Base-by-base conservation (phyloP, 352 stramenopile genomes). In the Chrysophaeum taylorii region DNA sequence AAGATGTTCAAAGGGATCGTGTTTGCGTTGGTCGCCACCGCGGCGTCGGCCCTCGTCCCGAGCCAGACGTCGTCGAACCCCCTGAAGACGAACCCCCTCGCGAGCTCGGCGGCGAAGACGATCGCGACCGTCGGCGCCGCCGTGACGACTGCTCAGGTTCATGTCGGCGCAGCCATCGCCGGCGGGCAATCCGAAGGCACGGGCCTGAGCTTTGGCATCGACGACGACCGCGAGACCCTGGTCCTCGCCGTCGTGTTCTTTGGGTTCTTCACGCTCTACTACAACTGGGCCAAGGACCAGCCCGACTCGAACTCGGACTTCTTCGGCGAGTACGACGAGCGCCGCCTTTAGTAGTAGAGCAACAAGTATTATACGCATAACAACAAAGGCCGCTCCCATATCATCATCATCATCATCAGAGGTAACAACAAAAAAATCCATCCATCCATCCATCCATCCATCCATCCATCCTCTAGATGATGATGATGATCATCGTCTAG, bases 171-270 rank as follows among this genome's bases (percentile, higher is more conserved):
- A 25, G 57, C 57, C 12, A 18, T 66, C 57, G 57, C 57, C 33
- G 57, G 57, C 57, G 57, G 57, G 33, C 57, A 66, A 36, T 66
- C 57, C 57, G 57, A 66, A 36, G 57, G 57, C 57, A 66, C 57
- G 57, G 57, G 57, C 33, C 57, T 66, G 33, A 23, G 29, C 14
- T 35, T 66, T n/a, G 57, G 57, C 57, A 66, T 66, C 35, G 57
- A 66, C 57, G 57, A 66, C 57, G 18, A 12, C 33, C 57, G 57
- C 57, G 57, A 66, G 57, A 27, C 18, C 16, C 41, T 36, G 12
- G 57, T 45, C 2, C 36, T 66, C 14, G 5, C 33, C 33, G 16
- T 66, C 35, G 36, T 66, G 33, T 42, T 42, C 35, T 31, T 31
- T n/a, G 23, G 23, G 12, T 66, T 66, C 57, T 66, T 66, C 57